Percentiles rank a stretch among this genome's conserved stretches.
Conservation (phyloP, 108 stramenopile genomes). For the Epithemia pelagica region DNA sequence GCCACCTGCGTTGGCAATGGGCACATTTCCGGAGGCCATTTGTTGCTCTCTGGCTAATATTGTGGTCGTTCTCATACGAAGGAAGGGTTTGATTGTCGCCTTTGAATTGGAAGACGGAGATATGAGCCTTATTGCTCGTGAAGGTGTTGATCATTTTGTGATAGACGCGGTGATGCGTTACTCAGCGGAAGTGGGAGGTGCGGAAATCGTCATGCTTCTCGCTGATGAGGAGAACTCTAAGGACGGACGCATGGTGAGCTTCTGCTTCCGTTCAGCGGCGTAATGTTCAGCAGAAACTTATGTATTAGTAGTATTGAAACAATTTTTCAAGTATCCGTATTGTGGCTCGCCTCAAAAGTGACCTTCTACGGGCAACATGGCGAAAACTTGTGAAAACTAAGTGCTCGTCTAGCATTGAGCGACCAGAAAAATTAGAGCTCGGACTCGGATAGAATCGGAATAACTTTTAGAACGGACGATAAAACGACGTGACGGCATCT, state of each 20-base stretch:
- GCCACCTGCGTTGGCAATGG: conserved; percentile 81
- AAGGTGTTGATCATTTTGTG: conserved; percentile 61
- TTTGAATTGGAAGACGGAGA: conserved; percentile 61
- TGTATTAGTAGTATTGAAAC: not conserved
- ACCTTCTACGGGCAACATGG: too few relatives aligned
- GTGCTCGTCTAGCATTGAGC: too few relatives aligned
- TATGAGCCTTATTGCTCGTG: conserved; percentile 52
- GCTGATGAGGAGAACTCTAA: conserved; percentile 52
- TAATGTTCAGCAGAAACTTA: conserved; percentile 6
- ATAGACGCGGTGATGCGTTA: conserved; percentile 80
- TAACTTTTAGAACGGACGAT: too few relatives aligned
- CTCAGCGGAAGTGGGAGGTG: conserved; percentile 42
- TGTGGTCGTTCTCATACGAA: conserved; percentile 61
- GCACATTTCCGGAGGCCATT: conserved; percentile 62
- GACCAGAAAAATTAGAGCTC: too few relatives aligned
- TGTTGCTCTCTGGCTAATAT: conserved; percentile 58
- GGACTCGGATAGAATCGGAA: too few relatives aligned
- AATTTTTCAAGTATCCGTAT: too few relatives aligned
- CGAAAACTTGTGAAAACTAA: too few relatives aligned
- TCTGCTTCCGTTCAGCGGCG: conserved; percentile 38
- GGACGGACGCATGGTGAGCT: conserved; percentile 69
- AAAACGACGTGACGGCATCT: too few relatives aligned
- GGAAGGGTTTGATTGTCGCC: conserved; percentile 57
- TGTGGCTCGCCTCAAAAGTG: too few relatives aligned
- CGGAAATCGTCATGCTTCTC: conserved; percentile 72